Base-by-base conservation (phyloP, 1,284 basidiomycete species). In the Austroboletus niveus region DNA sequence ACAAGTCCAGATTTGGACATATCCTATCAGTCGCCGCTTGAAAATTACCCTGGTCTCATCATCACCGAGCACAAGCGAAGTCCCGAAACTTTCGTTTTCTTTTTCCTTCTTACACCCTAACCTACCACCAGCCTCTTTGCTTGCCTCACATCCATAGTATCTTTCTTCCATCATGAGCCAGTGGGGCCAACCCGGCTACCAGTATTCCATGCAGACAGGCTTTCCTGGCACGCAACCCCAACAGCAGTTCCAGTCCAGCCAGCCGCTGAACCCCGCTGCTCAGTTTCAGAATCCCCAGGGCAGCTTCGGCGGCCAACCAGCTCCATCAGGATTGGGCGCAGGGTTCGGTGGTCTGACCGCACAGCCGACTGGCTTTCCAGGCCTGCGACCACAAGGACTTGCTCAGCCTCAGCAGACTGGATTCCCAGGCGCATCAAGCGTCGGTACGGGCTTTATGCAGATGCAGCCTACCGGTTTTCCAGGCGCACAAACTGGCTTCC, bases 141-240 rank as follows among this genome's bases (percentile, higher is more conserved):
- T 24, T 24, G 3, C 22, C 22, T 5, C 22, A 24, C 22, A 24
- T 24, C 22, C 22, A 24, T 24, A 24, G 4, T 24, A 24, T 24
- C 22, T 24, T 24, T 24, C 22, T 24, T 36, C 31, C 29, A 52
- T 17, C 47, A 81, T 80, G 79, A 70, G 77, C 53, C 79, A 88
- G 69, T 88, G 86, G 86, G 72, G 77, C 65, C 84, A 73, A 72
- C 77, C 58, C 17, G 83, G 83, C 31, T 84, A 65, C 51, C 79
- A 81, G 61, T 81, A 80, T 60, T 79, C 83, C 27, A 70, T 78
- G 64, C 78, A 79, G 54, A 84, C 83, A 2, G 84, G 87, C 47
- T 85, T 75, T 57, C 68, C 69, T 52, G 71, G 74, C 51, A 69
- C 70, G 49, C 76, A 76, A 58, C 77, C 72, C 52, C 74, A 69